phyloP scores from a whole-genome alignment of 768 basidiomycete genomes.

The Russula sp. region DNA sequence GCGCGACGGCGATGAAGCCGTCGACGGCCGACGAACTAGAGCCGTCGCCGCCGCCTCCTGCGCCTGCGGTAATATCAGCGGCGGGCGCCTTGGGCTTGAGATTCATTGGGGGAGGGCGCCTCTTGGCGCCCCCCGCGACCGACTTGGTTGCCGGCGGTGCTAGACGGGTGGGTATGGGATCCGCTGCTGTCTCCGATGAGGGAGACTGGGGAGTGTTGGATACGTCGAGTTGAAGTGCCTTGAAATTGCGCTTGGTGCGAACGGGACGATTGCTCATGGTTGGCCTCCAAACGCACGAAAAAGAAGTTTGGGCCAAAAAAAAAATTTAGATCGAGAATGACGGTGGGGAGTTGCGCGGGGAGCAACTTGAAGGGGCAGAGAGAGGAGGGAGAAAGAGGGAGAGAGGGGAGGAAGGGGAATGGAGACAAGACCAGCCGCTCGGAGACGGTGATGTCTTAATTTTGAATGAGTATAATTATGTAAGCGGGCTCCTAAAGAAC shows the following conservation, averaged over 20 bases:
- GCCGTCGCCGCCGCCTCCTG: conserved; percentile 9
- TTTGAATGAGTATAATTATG: conserved; percentile 7
- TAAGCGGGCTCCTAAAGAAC: neutral
- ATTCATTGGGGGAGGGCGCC: conserved; percentile 76
- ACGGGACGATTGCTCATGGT: conserved; percentile 49
- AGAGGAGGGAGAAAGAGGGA: neutral
- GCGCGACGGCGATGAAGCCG: conserved; percentile 42
- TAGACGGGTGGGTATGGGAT: conserved; percentile 31
- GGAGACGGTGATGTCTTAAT: conserved; percentile 9
- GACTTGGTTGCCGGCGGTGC: conserved; percentile 30
- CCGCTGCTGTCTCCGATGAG: conserved; percentile 29
- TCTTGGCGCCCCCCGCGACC: conserved; percentile 45
- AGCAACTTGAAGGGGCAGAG: neutral
- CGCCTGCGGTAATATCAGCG: conserved; percentile 18
- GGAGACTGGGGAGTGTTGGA: conserved; percentile 30
- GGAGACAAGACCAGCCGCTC: neutral
- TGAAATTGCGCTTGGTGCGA: conserved; percentile 91
- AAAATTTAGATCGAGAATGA: neutral
- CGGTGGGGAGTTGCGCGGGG: neutral
- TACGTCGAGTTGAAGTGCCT: conserved; percentile 70
- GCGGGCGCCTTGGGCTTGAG: conserved; percentile 62
- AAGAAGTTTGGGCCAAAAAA: neutral
- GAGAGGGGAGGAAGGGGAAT: neutral
- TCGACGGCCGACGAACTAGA: conserved; percentile 31
- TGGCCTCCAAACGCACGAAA: neutral